Evolutionary conservation across 2,329 filamentous ascomycete species (phyloP), one percentile per base, ranked within the genome.

Genomic region (Mariannaea elegans): DNA sequence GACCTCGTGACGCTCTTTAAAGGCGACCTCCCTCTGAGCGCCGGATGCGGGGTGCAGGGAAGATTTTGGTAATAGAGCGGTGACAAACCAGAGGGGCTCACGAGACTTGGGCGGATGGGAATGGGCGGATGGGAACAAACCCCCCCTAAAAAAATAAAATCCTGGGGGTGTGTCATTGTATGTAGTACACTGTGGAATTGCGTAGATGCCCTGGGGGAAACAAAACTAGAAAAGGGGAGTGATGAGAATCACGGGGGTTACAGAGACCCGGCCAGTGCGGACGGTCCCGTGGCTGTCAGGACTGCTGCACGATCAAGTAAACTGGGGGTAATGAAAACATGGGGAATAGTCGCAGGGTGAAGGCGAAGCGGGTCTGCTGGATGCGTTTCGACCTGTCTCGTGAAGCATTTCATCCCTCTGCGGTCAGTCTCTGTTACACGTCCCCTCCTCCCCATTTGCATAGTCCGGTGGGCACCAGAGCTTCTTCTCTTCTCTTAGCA

Each of bases 261-360:
- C 41, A 49, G 48, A 56, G 50, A 16, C 44, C 51, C 36, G 52
- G 52, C 38, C 46, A 56, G 54, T 44, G 59, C 60, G 64, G 62
- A 34, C 55, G 49, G 64, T 58, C 59, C 58, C 62, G 68, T 71
- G 69, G 69, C 65, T 68, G 65, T 68, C 64, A 61, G 59, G 67
- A 65, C 56, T 64, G 62, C 68, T 72, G 72, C 72, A 73, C 68
- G 66, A 77, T 76, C 71, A 76, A 71, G 75, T 77, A 77, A 76
- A 71, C 69, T 68, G 73, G 72, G 73, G 73, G 74, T 76, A 77
- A 75, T 73, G 46, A 65, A 73, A 74, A 73, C 67, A 52, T 51
- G 57, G 62, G 59, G 51, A 53, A 49, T 32, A 49, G 66, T 68
- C 56, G 57, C 65, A 57, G 64, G 56, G 54, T 47, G 48, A 65